Evolutionary conservation across 441 rosid species (phyloP), one percentile per base, ranked within the genome.

Genomic region (Populus hybrid): DNA sequence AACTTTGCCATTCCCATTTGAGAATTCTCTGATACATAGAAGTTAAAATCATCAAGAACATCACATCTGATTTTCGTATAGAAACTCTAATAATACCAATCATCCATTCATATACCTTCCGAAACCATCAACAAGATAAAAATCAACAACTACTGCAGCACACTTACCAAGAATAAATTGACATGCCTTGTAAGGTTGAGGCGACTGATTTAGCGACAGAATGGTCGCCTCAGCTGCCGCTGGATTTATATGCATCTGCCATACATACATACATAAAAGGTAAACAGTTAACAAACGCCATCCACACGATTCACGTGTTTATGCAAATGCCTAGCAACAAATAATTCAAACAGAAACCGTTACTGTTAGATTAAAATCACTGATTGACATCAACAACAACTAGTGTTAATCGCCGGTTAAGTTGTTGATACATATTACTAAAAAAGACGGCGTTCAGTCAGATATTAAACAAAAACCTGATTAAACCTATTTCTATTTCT

Each of bases 1-100:
- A 96, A 94, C 85, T 98, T 93, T 71, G 99, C 99, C 81, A 83
- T 89, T 80, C 98, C 89, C 74, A 96, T 87, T 87, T 90, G 97
- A 82, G 99, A 94, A 84, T 96, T 93, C 80, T 93, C 98, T 96
- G 87, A 67, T 11, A 68, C 9, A 69, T 40, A 36, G 61, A 34
- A 54, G 61, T 54, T 54, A 54, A 18, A 75, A 82, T 10, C 42
- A 68, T 18, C 20, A 4, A 70, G 21, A 35, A 42, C 42, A 28
- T 32, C 23, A 69, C 35, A 32, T 9, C 69, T 8, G 34, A 28
- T 11, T 66, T 66, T 66, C n/a, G 14, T 11, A 24, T 30, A 1
- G 7, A 23, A 30, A 66, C 34, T 23, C 35, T 26, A 26, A 66
- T 24, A 28, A 66, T 10, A 5, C 18, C 36, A 11, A 66, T 23